A percentile compares a stretch with the other conserved stretches of the same genome.
Conservation (phyloP, 805 yeast species). For the Komagataella mondaviorum region DNA sequence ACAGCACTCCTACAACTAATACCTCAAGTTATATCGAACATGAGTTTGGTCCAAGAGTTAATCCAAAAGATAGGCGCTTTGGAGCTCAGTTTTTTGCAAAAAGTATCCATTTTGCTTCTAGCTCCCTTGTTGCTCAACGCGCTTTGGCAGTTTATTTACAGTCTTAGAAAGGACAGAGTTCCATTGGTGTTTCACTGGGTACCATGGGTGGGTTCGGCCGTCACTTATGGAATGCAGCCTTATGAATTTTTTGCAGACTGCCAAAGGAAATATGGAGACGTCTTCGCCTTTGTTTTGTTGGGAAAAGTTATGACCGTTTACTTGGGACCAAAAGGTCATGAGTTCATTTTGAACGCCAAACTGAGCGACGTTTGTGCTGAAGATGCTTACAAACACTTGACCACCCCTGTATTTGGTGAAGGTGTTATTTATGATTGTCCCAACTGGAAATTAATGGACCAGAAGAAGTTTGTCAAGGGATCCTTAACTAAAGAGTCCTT, state of each 20-base stretch:
- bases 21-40: not conserved
- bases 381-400: conserved; percentile 87
- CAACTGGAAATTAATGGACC: conserved; percentile 90
- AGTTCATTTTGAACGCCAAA: conserved; percentile 86
- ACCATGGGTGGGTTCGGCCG: conserved; percentile 93
- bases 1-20: not conserved
- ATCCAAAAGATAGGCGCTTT: not conserved
- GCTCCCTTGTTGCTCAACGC: conserved; percentile 56
- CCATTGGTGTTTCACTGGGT: conserved; percentile 88
- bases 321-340: conserved; percentile 96
- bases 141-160: conserved; percentile 53
- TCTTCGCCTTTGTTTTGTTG: conserved; percentile 76
- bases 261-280: conserved; percentile 80
- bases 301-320: conserved; percentile 94
- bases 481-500: conserved; percentile 82
- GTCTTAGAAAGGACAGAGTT: conserved; percentile 68
- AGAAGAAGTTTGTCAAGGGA: conserved; percentile 88
- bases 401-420: conserved; percentile 98
- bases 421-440: conserved; percentile 98
- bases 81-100: conserved; percentile 10
- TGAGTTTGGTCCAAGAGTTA: not conserved
- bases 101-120: conserved; percentile 19
- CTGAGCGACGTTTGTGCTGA: conserved; percentile 87
- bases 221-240: conserved; percentile 84
- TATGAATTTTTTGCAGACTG: conserved; percentile 76